Evolutionary conservation across 331 rosid genomes (phyloP), one percentile per base, ranked within the genome.

Genomic region (Rosa hybrid): DNA sequence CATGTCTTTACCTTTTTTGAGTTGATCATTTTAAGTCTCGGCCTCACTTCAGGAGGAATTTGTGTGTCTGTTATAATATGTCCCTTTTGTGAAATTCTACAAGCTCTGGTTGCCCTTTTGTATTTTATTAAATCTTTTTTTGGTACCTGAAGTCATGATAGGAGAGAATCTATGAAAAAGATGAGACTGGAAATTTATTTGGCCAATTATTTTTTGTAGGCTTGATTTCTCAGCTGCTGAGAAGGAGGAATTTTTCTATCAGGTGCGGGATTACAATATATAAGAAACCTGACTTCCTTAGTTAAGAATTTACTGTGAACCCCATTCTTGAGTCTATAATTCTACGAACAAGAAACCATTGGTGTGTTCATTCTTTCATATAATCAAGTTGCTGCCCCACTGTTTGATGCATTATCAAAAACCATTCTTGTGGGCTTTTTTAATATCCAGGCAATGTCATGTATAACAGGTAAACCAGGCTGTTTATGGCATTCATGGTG

Each of bases 391-490:
- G 68, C 68, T 62, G 25, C 68, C 34, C 41, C 39, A 60, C 67
- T 60, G 34, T 60, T 9, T 62, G 68, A 27, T 63, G 10, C 42
- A 63, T 63, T 0, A 27, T 30, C 9, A 63, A 25, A 25, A 63
- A 63, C 41, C 38, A 62, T 27, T 62, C 10, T 63, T 1, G 21
- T 14, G 42, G 34, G 63, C 12, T 63, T 46, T 62, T 67, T 18
- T 39, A n/a, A 44, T 54, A 63, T 51, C 83, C 50, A 34, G 50
- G 41, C n/a, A 25, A 7, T 68, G 72, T 68, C 67, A 63, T 53
- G 62, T 44, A 71, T 82, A 77, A 90, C 76, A 95, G 99, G 92
- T 95, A 75, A 91, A 89, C 86, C 98, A 95, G 84, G 95, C 97
- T 85, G 80, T 91, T 77, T 72, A 77, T 81, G 98, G 99, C 51